Base-by-base conservation (phyloP, 2,329 filamentous ascomycete species). In the Amesomyces nigricolor region DNA sequence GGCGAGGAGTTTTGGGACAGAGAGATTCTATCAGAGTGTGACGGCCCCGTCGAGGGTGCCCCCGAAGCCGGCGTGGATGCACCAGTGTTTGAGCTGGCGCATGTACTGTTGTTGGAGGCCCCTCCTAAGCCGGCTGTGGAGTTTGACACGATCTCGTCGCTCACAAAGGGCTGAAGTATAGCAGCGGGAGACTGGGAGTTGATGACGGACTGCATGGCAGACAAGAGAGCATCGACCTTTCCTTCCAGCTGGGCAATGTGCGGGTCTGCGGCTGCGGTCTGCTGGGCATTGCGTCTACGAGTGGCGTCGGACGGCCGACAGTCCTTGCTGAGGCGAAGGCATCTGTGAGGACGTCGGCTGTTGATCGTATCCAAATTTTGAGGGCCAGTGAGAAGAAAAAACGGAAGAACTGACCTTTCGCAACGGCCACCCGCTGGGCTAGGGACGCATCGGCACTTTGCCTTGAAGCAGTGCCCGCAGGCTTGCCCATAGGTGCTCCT, bases 381-480 rank as follows among this genome's bases (percentile, higher is more conserved):
- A 26, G 22, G 22, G 22, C 6, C 22, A 26, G 22, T 26, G 22
- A 26, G 22, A 26, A 26, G 19, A 26, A 26, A n/a, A 46, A 9
- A n/a, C 9, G 19, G 5, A n/a, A 37, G 29, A 6, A 17, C 44
- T 10, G n/a, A 47, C 44, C 44, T 47, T 47, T 47, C 44, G 29
- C 44, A 47, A 35, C 8, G 14, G 10, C 29, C 44, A 5, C 29
- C 44, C 29, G 4, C 7, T 19, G 44, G 44, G 17, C 16, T 8
- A 37, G 30, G 44, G 2, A 19, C 3, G 44, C 44, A 47, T 37
- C 44, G 44, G 29, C 44, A 47, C 16, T 47, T 47, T 10, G 44
- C 44, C 44, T 47, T 47, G 44, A 47, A 47, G 26, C 44, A 47
- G 17, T 47, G 44, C 44, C 35, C 11, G 44, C 44, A 47, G 8